These are phyloP conservation scores for Colletotrichum sp. DNA, from an alignment of 2,329 filamentous ascomycete genomes.

Conservation along the genomic window DNA sequence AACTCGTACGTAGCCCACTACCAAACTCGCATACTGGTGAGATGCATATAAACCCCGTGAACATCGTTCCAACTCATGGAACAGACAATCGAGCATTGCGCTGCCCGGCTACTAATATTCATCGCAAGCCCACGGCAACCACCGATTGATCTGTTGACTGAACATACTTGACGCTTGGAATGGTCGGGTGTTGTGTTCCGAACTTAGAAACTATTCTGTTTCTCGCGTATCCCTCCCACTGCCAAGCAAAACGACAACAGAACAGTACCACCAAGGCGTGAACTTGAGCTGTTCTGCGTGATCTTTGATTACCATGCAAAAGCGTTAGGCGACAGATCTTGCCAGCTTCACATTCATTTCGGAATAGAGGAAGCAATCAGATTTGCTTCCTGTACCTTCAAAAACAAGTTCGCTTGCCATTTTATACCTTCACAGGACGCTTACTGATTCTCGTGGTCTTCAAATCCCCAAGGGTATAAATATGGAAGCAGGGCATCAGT, in stretches of 20 bases:
- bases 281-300: background rate
- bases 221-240: background rate
- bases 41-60: background rate
- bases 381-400: fast-evolving
- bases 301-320: background rate
- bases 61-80: background rate
- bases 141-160: too few relatives aligned
- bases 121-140: too few relatives aligned
- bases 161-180: too few relatives aligned
- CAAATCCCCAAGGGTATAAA: background rate
- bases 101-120: too few relatives aligned
- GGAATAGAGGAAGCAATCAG: too few relatives aligned
- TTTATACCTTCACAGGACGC: background rate
- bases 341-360: too few relatives aligned
- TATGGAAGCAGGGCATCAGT: background rate
- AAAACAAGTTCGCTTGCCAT: fast-evolving
- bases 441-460: background rate
- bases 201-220: background rate
- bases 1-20: too few relatives aligned
- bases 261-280: background rate
- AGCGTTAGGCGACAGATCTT: too few relatives aligned
- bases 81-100: too few relatives aligned
- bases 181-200: too few relatives aligned
- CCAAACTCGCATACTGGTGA: background rate
- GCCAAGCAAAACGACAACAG: background rate